A percentile compares a stretch with the other conserved stretches of the same genome.
These are phyloP conservation scores for Tetrapyrgos nigripes DNA, from an alignment of 1,284 basidiomycete species.

Conservation along the genomic window DNA sequence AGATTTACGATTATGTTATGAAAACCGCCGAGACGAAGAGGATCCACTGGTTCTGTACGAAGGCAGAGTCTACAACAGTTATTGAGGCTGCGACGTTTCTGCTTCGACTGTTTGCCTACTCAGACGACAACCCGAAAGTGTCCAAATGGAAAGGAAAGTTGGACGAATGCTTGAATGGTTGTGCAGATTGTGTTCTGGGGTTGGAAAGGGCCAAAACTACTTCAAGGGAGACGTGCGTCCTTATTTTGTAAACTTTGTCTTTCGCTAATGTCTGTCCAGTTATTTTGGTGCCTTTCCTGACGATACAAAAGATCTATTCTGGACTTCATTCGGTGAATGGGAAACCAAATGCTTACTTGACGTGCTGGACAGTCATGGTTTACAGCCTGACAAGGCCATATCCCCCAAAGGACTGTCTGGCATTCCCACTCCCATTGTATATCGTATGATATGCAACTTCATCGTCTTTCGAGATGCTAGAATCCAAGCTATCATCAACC, in stretches of 20 bases:
- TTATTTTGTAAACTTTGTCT: constrained; percentile 3
- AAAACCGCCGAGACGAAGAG: constrained; percentile 38
- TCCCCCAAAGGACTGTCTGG: constrained; percentile 40
- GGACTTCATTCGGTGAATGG: constrained; percentile 70
- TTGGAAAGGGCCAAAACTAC: constrained; percentile 68
- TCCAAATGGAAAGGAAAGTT: constrained; percentile 69
- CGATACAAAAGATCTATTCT: constrained; percentile 62
- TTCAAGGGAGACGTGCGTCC: constrained; percentile 76
- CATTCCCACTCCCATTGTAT: constrained; percentile 57
- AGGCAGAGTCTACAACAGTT: constrained; percentile 55
- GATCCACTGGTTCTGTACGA: constrained; percentile 75
- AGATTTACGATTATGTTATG: constrained; percentile 65
- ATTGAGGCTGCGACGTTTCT: constrained; percentile 78
- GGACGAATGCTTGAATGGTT: constrained; percentile 60
- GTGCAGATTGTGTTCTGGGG: constrained; percentile 70
- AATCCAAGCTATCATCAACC: constrained; percentile 53
- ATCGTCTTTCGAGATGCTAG: constrained; percentile 58
- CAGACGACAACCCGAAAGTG: constrained; percentile 54
- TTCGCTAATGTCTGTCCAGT: constrained; percentile 39
- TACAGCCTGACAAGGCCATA: constrained; percentile 30
- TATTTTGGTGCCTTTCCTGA: constrained; percentile 70
- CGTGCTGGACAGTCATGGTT: constrained; percentile 44
- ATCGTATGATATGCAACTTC: constrained; percentile 74
- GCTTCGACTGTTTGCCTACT: constrained; percentile 80
- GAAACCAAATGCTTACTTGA: constrained; percentile 59